Percentiles rank a stretch among this genome's conserved stretches.
phyloP scores from a whole-genome alignment of 805 yeast species.

The Starmerella floris region DNA sequence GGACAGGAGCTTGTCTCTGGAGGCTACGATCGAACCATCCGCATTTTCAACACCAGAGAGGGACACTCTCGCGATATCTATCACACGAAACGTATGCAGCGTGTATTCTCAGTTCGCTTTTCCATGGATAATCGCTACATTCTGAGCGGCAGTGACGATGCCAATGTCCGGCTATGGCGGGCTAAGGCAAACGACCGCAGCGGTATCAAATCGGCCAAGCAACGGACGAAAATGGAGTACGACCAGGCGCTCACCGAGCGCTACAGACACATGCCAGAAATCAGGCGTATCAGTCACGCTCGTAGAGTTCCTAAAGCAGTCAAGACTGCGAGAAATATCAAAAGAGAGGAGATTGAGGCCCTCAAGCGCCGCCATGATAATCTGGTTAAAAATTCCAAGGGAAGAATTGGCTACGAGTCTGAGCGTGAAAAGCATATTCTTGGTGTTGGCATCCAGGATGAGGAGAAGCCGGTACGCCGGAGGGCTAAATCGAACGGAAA shows the following conservation, averaged over 20 bases:
- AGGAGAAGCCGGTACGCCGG: background rate
- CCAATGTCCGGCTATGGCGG: slow-evolving; percentile 90
- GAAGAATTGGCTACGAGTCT: slow-evolving; percentile 32
- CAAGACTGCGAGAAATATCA: slow-evolving; percentile 81
- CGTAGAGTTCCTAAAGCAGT: slow-evolving; percentile 80
- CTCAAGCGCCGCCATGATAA: slow-evolving; percentile 73
- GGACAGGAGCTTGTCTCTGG: slow-evolving; percentile 95
- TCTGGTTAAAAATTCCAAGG: slow-evolving; percentile 62
- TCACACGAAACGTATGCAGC: slow-evolving; percentile 97
- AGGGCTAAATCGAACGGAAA: background rate
- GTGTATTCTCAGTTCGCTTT: slow-evolving; percentile 68
- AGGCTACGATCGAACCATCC: slow-evolving; percentile 82
- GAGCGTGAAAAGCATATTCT: slow-evolving; percentile 83
- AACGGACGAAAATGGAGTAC: slow-evolving; percentile 74
- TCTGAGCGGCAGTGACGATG: slow-evolving; percentile 87
- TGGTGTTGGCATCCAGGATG: slow-evolving; percentile 24
- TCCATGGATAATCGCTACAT: slow-evolving; percentile 84
- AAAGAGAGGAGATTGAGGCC: slow-evolving; percentile 56
- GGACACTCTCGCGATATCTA: slow-evolving; percentile 94
- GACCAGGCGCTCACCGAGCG: slow-evolving; percentile 84
- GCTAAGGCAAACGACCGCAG: slow-evolving; percentile 73
- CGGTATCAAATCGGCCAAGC: slow-evolving; percentile 63
- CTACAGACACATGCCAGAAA: slow-evolving; percentile 92
- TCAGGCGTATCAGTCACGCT: slow-evolving; percentile 76
- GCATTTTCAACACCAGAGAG: slow-evolving; percentile 59